These are phyloP conservation scores for Rhynchosporium secalis DNA, from an alignment of 2,329 filamentous ascomycete species.

Conservation along the genomic window DNA sequence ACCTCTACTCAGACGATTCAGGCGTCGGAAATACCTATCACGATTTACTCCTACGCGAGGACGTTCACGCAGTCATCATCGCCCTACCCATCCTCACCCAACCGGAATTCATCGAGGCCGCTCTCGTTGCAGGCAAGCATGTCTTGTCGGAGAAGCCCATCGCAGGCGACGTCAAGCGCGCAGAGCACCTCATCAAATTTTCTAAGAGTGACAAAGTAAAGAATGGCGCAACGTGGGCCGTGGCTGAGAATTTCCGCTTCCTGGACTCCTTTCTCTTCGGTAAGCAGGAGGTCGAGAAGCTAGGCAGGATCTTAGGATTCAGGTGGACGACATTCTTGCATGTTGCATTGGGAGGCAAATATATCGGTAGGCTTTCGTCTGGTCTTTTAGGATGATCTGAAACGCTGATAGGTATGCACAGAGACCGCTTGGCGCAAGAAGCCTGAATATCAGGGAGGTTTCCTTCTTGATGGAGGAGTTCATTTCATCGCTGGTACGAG, in stretches of 20 bases:
- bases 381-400: neutral
- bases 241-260: slow-evolving; percentile 76
- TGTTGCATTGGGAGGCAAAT: slow-evolving; percentile 50
- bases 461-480: slow-evolving; percentile 74
- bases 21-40: slow-evolving; percentile 46
- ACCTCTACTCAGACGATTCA: slow-evolving; percentile 39
- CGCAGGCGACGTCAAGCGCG: slow-evolving; percentile 49
- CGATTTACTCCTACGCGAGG: slow-evolving; percentile 37
- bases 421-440: slow-evolving; percentile 64
- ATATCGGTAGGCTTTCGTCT: slow-evolving; percentile 40
- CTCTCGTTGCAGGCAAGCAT: slow-evolving; percentile 52
- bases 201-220: slow-evolving; percentile 43
- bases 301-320: slow-evolving; percentile 59
- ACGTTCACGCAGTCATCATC: slow-evolving; percentile 41
- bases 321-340: slow-evolving; percentile 47
- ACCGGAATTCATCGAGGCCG: slow-evolving; percentile 50
- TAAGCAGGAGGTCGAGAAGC: slow-evolving; percentile 47
- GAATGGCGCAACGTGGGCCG: slow-evolving; percentile 49
- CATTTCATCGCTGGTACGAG: slow-evolving; percentile 67
- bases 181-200: slow-evolving; percentile 50
- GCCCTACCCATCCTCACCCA: slow-evolving; percentile 53
- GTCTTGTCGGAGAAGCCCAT: slow-evolving; percentile 57
- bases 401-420: slow-evolving; percentile 22
- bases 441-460: slow-evolving; percentile 73
- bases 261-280: slow-evolving; percentile 55